Evolutionary conservation across 202 grass and related monocot species (phyloP), one percentile per base, ranked within the genome.

Genomic region (Eragrostis tef): DNA sequence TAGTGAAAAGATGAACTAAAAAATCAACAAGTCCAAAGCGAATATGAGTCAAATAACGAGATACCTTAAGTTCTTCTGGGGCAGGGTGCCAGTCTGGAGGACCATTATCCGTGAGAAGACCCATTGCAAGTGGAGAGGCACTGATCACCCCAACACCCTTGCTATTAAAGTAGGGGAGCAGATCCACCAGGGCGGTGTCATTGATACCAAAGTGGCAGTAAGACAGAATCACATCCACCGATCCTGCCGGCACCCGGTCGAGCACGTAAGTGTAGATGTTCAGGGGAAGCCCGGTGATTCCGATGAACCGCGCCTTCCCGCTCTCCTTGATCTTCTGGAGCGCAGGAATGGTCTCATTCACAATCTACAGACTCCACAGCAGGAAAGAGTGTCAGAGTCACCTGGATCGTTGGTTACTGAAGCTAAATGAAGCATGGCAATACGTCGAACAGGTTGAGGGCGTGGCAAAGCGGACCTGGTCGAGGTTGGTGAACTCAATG

Each of bases 121-220:
- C 90, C 95, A 98, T 95, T 0, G 92, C 58, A 60, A 98, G 90
- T 3, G 92, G 95, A 2, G 95, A 98, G 64, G 92, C 95, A 15
- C 15, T 94, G 56, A 98, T 95, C 24, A 95, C 90, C 9, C 92
- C 92, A 53, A 93, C 87, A 22, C 87, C 92, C 71, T 91, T 98
- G 82, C 87, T 91, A 71, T 91, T 95, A 20, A 98, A 82, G 87
- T 95, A 98, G 4, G 96, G 96, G 6, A 98, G 85, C 74, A 93
- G 59, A 87, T 94, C 83, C 11, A 91, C 45, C 9, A 98, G 76
- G 2, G 92, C 58, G 0, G 87, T 86, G 77, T 94, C 95, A 46
- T 94, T 98, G 45, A 98, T 93, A 17, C 95, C 85, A 5, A 83
- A 93, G 81, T 98, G 95, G 70, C 95, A 98, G 73, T 98, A 98